Base-by-base conservation (phyloP, 805 yeast species). In the Ogataea pignaliae region DNA sequence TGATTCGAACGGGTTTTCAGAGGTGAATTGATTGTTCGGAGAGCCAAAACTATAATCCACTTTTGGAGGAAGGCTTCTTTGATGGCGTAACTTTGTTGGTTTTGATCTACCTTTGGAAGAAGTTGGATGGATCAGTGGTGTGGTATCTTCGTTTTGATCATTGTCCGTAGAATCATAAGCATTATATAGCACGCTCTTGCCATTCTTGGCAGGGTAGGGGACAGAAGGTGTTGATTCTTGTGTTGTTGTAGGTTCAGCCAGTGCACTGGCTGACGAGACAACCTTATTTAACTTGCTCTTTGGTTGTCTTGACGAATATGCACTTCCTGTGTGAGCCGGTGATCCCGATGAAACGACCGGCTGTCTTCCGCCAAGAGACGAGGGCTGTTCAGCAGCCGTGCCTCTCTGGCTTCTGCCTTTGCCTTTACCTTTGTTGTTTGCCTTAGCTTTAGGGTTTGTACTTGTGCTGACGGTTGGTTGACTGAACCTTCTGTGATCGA, bases 401-500 rank as follows among this genome's bases (percentile, higher is more conserved):
- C 33, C 14, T 30, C 33, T 30, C 5, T n/a, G 13, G 10, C 9
- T 30, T 9, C 33, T 30, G 14, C 13, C 33, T 6, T 12, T 13
- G 33, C 6, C n/a, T n/a, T n/a, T n/a, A n/a, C 4, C 6, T 30
- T 30, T 30, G 14, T n/a, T n/a, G 14, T 30, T 30, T 30, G 10
- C 33, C 33, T 21, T 21, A 7, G 7, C 7, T 21, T 21, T 21
- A 21, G 33, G 9, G 13, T n/a, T 30, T 30, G 33, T 30, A n/a
- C 14, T 21, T 10, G 28, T 16, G 31, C 37, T 41, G 15, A 34
- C 39, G 5, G 34, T 14, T 13, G 38, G 17, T 13, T 43, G 41
- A 18, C 45, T 39, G 37, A 44, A 47, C 17, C 41, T 29, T 34
- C 63, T 51, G 39, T 60, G 56, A 43, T 60, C 65, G n/a, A 57